Evolutionary conservation across 2,329 filamentous ascomycete genomes (phyloP).

Genomic region (Teratosphaeriaceae sp.): DNA sequence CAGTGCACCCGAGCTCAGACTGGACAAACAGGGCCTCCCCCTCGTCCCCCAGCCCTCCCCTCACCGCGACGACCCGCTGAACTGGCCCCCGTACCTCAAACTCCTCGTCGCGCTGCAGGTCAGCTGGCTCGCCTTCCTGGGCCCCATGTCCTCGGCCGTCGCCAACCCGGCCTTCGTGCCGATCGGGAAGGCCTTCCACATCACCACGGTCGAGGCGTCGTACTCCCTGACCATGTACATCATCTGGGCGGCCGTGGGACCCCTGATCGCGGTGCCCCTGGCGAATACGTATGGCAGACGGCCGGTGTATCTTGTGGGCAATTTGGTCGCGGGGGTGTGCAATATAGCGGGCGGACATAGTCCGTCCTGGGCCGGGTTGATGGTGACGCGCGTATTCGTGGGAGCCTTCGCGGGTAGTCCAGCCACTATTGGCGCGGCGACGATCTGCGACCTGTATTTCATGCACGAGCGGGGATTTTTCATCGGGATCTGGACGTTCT

Average conservation of each 20-base stretch:
- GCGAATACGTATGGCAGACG: slow-evolving; percentile 1
- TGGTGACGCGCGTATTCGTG: neutral
- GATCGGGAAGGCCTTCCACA: slow-evolving; percentile 2
- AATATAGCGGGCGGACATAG: neutral
- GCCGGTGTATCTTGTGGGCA: slow-evolving; percentile 2
- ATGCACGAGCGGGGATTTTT: slow-evolving; percentile 4
- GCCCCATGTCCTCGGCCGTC: neutral
- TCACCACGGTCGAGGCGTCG: slow-evolving; percentile 1
- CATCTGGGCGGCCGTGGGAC: slow-evolving; percentile 1
- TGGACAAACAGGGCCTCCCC: slow-evolving; percentile 3
- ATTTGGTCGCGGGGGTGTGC: neutral
- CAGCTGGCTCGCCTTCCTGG: slow-evolving; percentile 3
- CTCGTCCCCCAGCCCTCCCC: neutral
- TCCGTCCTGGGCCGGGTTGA: neutral
- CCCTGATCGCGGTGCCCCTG: slow-evolving; percentile 1
- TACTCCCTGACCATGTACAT: slow-evolving; percentile 3
- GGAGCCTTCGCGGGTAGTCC: slow-evolving; percentile 5
- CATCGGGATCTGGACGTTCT: slow-evolving; percentile 5
- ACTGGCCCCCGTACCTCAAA: neutral
- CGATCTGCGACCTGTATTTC: slow-evolving; percentile 7
- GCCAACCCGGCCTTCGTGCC: slow-evolving; percentile 3
- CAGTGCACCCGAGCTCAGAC: neutral
- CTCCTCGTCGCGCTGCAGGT: slow-evolving; percentile 1
- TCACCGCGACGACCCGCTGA: slow-evolving; percentile 1
- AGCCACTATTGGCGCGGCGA: neutral